phyloP scores from a whole-genome alignment of 306 rosid species.

The Quercus berberidifolia region DNA sequence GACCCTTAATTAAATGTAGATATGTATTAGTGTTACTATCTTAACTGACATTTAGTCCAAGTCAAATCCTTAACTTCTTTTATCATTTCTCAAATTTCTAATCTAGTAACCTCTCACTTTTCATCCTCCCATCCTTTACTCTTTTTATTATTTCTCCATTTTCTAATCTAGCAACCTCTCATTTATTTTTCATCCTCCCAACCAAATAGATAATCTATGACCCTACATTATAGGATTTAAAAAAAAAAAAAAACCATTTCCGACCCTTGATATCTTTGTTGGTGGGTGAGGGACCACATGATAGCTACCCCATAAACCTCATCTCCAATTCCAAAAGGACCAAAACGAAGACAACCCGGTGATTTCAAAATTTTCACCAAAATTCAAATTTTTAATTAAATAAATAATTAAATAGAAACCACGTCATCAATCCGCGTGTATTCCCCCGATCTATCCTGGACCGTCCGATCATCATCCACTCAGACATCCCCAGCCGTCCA shows the following conservation, averaged over 20 bases:
- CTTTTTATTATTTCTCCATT: background rate
- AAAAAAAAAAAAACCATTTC: background rate
- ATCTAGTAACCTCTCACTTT: too few relatives aligned
- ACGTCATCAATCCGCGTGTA: conserved; percentile 63
- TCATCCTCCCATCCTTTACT: too few relatives aligned
- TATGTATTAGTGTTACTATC: too few relatives aligned
- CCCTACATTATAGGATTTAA: background rate
- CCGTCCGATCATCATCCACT: conserved; percentile 38
- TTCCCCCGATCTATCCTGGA: background rate
- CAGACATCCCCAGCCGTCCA: conserved; percentile 47
- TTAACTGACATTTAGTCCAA: too few relatives aligned
- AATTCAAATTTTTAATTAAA: background rate
- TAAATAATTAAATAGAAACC: conserved; percentile 2
- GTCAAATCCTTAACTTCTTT: too few relatives aligned
- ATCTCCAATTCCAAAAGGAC: conserved; percentile 3
- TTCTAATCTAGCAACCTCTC: background rate
- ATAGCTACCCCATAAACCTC: background rate
- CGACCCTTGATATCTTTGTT: conserved; percentile 1
- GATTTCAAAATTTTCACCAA: background rate
- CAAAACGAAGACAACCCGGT: conserved; percentile 3
- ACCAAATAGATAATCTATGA: background rate
- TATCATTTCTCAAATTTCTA: too few relatives aligned
- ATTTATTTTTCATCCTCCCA: too few relatives aligned
- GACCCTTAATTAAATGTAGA: too few relatives aligned
- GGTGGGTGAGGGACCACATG: conserved; percentile 1